Base-by-base conservation (phyloP, 2,329 filamentous ascomycete genomes). In the Intubia oerlemansii region DNA sequence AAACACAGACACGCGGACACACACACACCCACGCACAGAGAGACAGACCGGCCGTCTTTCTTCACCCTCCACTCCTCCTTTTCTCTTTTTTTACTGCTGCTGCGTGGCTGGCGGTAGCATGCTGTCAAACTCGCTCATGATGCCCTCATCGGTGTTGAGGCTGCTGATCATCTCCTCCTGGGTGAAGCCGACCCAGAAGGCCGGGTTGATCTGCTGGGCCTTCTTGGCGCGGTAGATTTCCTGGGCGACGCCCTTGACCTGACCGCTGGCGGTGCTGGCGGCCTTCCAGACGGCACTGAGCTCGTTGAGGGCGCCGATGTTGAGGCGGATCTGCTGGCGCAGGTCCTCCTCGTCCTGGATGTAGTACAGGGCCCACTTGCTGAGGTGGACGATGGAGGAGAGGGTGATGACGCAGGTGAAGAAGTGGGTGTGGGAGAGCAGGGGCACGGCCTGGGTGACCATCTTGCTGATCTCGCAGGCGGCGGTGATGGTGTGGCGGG, bases 321-420 rank as follows among this genome's bases (percentile, higher is more conserved):
- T 82, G 10, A 91, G 62, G 1, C 74, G 66, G 30, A 91, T 75
- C 39, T 68, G 71, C 49, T 81, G 77, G 36, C 72, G 74, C 38
- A 75, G 58, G 41, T 66, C 66, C 36, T 70, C 70, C 42, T 71
- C 69, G 39, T 68, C 62, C 35, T 60, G 59, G 26, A 72, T 56
- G 30, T 63, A 65, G 43, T 65, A 66, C 13, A 72, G 55, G 30
- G 56, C 72, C 67, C 80, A 91, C 36, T 77, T 78, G 31, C 74
- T 79, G 15, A 90, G 59, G 42, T 88, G 78, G 4, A 85, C 75
- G 39, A 84, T 76, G 6, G 78, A 79, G 12, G 74, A 76, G 30
- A 85, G 56, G 2, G 78, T 78, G 28, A 88, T 56, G 22, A 77
- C 72, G 44, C 79, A 88, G 19, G 74, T 78, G 52, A 88, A 82